Evolutionary conservation across 805 yeast species (phyloP), one percentile per base, ranked within the genome.

Genomic region (Wickerhamiella domercqiae): DNA sequence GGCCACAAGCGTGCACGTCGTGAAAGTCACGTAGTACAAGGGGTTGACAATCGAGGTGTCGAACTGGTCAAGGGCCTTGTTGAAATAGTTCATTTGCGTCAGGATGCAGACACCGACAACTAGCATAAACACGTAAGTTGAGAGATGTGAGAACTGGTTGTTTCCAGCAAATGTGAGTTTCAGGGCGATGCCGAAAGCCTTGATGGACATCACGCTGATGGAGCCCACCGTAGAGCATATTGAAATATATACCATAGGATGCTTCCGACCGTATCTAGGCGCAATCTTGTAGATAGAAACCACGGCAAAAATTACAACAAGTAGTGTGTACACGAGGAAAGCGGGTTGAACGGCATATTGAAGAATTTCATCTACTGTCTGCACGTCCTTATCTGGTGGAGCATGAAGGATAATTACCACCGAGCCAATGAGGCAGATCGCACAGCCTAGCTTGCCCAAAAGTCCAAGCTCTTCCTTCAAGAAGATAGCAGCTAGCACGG

Each of bases 1-100:
- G 1, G 95, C 94, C 38, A 71, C 66, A 49, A 83, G 66, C 0
- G 94, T 84, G 36, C 79, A 81, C 0, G 94, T 82, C 28, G 95
- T 83, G 62, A 83, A 84, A 1, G 93, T 75, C 38, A 83, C 95
- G 53, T 84, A 83, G 61, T 83, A 83, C 43, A 83, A 64, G 22
- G 94, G 94, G 57, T 83, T 83, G 39, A 83, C 94, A 48, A 83
- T 80, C 0, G 93, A 79, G 4, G 94, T 83, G 55, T 84, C 94
- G 51, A 83, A 83, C 57, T 81, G 94, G 49, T 86, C 94, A 52
- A 83, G 66, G 0, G 94, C 94, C 63, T 81, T 84, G 67, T 83
- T 83, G 66, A 83, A 81, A 56, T 80, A 83, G 62, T 81, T 83
- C 94, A 83, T 83, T 59, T 83, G 95, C 4, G 93, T 81, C 50